Conservation (phyloP, 2,329 filamentous ascomycete species). For the Fusarium kyushuense region DNA sequence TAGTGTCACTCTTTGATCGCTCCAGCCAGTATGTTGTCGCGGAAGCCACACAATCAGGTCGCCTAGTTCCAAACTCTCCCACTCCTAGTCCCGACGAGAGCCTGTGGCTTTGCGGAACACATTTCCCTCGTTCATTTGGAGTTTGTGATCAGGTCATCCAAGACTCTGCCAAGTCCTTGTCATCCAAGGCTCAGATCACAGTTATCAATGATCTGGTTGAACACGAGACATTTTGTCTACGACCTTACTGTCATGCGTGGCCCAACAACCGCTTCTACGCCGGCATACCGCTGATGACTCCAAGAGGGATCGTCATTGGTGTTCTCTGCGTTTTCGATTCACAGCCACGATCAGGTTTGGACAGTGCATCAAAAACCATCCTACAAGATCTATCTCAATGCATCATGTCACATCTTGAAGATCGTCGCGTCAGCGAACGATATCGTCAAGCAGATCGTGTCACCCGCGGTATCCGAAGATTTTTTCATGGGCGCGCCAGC, state of each 20-base stretch:
- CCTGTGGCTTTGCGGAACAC: constrained; percentile 1
- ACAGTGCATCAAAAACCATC: background rate
- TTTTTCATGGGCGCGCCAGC: background rate
- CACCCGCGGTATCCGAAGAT: background rate
- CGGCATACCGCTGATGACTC: background rate
- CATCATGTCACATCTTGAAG: background rate
- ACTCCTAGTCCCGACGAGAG: accelerated
- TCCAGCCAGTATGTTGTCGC: background rate
- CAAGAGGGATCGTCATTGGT: background rate
- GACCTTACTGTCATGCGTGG: background rate
- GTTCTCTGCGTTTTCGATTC: constrained; percentile 1
- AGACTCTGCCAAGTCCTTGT: accelerated
- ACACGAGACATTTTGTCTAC: background rate
- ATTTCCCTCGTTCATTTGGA: constrained; percentile 4
- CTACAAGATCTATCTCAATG: background rate
- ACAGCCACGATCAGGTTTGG: background rate
- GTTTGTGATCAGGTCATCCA: constrained; percentile 1
- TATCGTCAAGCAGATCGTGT: constrained; percentile 11
- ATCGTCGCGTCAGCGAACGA: background rate
- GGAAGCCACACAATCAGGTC: background rate
- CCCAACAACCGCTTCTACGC: constrained; percentile 8
- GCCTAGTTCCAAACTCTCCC: background rate
- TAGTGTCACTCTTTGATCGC: constrained; percentile 7
- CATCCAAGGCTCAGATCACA: background rate
- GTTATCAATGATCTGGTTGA: background rate